Base-by-base conservation (phyloP, 2,329 filamentous ascomycete species). In the Geosmithia morbida region DNA sequence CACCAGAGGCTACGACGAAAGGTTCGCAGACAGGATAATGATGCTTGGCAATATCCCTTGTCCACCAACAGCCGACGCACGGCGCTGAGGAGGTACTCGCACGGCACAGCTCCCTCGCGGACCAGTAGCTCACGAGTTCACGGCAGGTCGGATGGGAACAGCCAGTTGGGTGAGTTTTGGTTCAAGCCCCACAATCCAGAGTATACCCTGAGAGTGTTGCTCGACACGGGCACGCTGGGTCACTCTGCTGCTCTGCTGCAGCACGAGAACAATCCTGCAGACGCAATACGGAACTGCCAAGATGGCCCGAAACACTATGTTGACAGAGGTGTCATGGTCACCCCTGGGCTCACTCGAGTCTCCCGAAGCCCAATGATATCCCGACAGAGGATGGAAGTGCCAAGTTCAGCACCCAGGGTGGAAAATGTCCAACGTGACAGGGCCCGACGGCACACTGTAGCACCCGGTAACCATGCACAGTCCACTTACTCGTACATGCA, bases 201-300 rank as follows among this genome's bases (percentile, higher is more conserved):
- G 8, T 17, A 41, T 19, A 16, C 18, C 17, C 6, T n/a, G 57
- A 37, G 33, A 37, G 11, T 37, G 14, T 6, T 37, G 14, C 33
- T 43, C 19, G 29, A 22, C 22, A 46, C 44, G 16, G 48, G 44
- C 20, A 40, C 46, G 2, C 46, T 44, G 22, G 48, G 43, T 18
- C 43, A 43, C 40, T 26, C 46, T 13, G 16, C 2, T 4, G 39
- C 7, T 17, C 4, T 20, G 10, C n/a, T 22, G 17, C 2, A 17
- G 16, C 5, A 17, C 26, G 30, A n/a, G 13, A 2, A 33, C 26
- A 19, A 8, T 30, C 7, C n/a, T 13, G 16, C 18, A 10, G n/a
- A 17, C 30, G 13, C 33, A 37, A 37, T 37, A 37, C 5, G 13
- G 54, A 30, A 22, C 7, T 19, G 13, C 14, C 11, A 29, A 45